Evolutionary conservation across 345 rosid species (phyloP), one percentile per base, ranked within the genome.

Genomic region (Sisymbrium irio): DNA sequence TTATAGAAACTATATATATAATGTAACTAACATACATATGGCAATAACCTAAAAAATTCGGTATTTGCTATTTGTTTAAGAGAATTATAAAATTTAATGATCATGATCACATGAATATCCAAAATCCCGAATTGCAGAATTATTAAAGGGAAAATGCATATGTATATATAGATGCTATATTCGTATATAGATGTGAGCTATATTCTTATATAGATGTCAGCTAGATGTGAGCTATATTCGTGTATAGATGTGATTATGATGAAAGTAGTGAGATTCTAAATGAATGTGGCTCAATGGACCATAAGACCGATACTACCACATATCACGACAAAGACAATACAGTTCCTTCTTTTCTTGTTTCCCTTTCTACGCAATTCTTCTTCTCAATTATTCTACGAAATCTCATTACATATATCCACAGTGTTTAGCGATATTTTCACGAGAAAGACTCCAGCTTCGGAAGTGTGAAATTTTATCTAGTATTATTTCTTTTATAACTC

Each of bases 221-320:
- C n/a, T n/a, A n/a, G n/a, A n/a, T n/a, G n/a, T n/a, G n/a, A n/a
- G 62, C 37, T 33, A 51, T 60, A 60, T 32, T 67, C 46, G 62
- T 50, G 17, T 60, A 39, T 40, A 68, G 55, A 61, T 67, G 69
- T 61, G 70, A 76, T 51, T 51, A 54, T 53, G 58, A 55, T 76
- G 70, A 62, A 62, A 62, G 59, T 62, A 27, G 35, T 62, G 58
- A 76, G 49, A 61, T 68, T 67, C 79, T 69, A 54, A 76, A 69
- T 62, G 69, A 51, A 70, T 69, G 69, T 69, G 32, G 51, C 64
- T 44, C 27, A 35, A 74, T 65, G 72, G 77, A 74, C 77, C 77
- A 46, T 50, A 74, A 65, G 66, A 37, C 58, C 20, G 22, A 74
- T 74, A 45, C 72, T 27, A 15, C n/a, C 61, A 75, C 18, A 12